These are phyloP conservation scores for Daedalea quercina DNA, from an alignment of 768 basidiomycete species.

Conservation along the genomic window DNA sequence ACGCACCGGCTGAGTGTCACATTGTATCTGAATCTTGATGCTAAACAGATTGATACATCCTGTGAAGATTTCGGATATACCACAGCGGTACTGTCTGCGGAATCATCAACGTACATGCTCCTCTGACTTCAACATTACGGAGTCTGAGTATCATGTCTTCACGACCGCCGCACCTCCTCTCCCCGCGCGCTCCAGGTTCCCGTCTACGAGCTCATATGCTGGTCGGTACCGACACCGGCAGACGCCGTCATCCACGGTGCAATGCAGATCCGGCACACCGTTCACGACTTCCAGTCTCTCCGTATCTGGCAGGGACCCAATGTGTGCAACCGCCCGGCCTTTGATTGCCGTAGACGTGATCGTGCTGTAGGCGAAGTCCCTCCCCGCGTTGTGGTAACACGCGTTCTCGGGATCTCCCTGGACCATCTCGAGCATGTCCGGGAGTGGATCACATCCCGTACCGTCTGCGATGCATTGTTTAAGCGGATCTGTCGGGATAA, in stretches of 20 bases:
- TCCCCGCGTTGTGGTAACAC: neutral
- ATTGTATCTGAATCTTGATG: too few species aligned
- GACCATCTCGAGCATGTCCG: slow-evolving; percentile 11
- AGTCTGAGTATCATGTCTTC: neutral
- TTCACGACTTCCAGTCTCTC: neutral
- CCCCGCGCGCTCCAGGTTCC: slow-evolving; percentile 65
- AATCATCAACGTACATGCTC: neutral
- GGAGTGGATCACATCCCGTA: slow-evolving; percentile 7
- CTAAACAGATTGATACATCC: neutral
- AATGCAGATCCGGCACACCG: slow-evolving; percentile 14
- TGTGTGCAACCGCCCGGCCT: neutral
- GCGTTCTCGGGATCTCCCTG: neutral
- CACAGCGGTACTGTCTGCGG: neutral
- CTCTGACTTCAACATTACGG: too few species aligned
- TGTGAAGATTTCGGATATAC: neutral
- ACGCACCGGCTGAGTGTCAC: too few species aligned
- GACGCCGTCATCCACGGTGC: slow-evolving; percentile 11
- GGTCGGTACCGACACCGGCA: slow-evolving; percentile 49
- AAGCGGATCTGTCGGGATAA: neutral
- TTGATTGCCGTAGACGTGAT: slow-evolving; percentile 4
- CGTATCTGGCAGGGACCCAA: neutral
- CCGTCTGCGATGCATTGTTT: slow-evolving; percentile 10
- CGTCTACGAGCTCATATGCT: slow-evolving; percentile 77
- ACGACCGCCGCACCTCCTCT: slow-evolving; percentile 28
- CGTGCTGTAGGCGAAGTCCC: neutral